Conservation (phyloP, 2,329 filamentous ascomycete species). For the Colletotrichum sp. region DNA sequence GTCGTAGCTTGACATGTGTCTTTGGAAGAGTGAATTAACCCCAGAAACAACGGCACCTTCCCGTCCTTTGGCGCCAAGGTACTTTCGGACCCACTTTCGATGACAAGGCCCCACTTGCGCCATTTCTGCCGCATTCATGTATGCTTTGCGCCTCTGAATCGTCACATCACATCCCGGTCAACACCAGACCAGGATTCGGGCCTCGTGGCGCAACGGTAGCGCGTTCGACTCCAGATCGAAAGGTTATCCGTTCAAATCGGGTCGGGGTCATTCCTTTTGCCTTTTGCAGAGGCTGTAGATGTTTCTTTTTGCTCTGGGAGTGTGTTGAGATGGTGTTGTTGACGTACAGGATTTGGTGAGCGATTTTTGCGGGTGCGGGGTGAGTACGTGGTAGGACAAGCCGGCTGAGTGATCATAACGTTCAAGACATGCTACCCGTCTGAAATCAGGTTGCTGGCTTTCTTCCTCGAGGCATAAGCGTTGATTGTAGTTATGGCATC, state of each 20-base stretch:
- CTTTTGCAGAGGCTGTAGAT: not conserved
- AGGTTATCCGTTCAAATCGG: conserved; percentile 21
- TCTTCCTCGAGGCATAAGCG: not conserved
- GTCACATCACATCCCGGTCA: not conserved
- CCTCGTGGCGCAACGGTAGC: conserved; percentile 20
- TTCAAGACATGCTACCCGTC: not conserved
- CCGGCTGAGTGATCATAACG: not conserved
- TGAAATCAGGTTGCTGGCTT: not conserved
- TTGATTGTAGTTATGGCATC: not conserved
- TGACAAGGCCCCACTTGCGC: not conserved
- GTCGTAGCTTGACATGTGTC: not conserved
- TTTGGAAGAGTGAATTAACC: not conserved
- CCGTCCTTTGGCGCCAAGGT: not conserved
- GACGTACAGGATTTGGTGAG: not conserved
- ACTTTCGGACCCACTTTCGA: not conserved
- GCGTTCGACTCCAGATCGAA: conserved; percentile 22
- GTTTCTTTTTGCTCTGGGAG: not conserved
- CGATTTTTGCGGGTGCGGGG: not conserved
- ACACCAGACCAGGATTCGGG: not conserved
- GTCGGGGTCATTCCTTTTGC: conserved; percentile 9
- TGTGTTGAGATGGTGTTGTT: not conserved
- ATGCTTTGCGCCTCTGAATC: fast-evolving
- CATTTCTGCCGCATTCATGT: not conserved
- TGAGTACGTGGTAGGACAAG: not conserved
- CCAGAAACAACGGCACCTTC: not conserved